Base-by-base conservation (phyloP, 2,329 filamentous ascomycete species). In the Arachnopeziza araneosa region DNA sequence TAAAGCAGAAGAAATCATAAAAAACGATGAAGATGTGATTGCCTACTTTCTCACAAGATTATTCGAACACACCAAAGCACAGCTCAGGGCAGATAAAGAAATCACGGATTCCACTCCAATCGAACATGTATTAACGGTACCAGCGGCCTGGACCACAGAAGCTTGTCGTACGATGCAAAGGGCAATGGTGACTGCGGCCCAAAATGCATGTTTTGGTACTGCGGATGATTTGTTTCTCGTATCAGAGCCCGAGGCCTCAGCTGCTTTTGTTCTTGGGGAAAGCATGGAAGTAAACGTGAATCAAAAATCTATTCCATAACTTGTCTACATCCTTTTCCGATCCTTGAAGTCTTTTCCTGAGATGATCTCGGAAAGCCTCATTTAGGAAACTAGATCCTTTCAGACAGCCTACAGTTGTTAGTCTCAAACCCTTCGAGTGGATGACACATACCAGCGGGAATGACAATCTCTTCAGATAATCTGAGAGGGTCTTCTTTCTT, bases 151-250 rank as follows among this genome's bases (percentile, higher is more conserved):
- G 63, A 55, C 36, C 19, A 24, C 52, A 1, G 48, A 30, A 2
- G 57, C 63, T 10, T 62, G 61, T 3, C 51, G 64, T 10, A 53
- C 65, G 0, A 36, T 64, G 9, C 60, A 66, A 26, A 52, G 51
- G 23, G 58, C 63, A 2, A 59, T 65, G 30, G 58, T 52, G 24
- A 32, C 49, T 36, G 61, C 64, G 0, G 57, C 62, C 17, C 52
- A 51, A 21, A 54, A 52, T 12, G 58, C 60, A 1, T 21, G 44
- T 0, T 61, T 67, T 32, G 55, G 57, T 2, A 64, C 55, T 49
- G 51, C 70, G n/a, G 64, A 71, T 22, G 67, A 69, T 23, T 54
- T 73, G 1, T 73, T 71, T 49, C 64, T 72, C 17, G 64, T 70
- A 9, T 66, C 66, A 10, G 71, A 72, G 51, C 70, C 70, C 2